A percentile compares a stretch with the other conserved stretches of the same genome.
Evolutionary conservation across 2,329 filamentous ascomycete species (phyloP).

Genomic region (Chrysoporthe cubensis): DNA sequence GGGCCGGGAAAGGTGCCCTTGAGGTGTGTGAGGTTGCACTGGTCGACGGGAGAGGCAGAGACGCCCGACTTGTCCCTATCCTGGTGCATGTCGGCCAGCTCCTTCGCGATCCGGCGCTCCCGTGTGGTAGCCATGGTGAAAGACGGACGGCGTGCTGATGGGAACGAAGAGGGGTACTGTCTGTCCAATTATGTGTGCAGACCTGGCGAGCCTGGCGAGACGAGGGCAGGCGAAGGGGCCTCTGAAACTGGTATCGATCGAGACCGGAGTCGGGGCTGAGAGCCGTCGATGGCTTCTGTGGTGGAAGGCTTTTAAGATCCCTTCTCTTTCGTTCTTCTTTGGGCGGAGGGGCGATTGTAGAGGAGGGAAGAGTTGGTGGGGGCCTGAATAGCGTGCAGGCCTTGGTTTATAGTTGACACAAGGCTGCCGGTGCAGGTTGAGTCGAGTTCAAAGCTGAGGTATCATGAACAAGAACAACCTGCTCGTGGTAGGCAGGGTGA

Average conservation of each 20-base stretch:
- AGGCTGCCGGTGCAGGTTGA: background rate
- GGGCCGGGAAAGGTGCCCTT: constrained; percentile 83
- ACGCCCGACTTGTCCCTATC: constrained; percentile 79
- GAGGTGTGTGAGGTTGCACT: constrained; percentile 78
- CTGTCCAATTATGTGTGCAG: background rate
- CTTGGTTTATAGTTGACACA: background rate
- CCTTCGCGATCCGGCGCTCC: constrained; percentile 70
- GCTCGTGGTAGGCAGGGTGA: background rate
- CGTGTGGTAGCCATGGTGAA: constrained; percentile 53
- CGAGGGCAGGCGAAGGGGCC: background rate
- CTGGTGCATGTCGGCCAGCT: constrained; percentile 73
- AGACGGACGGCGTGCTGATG: background rate
- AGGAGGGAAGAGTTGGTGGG: background rate
- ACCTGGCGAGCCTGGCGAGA: no score
- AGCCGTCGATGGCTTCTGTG: no score
- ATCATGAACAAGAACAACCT: background rate
- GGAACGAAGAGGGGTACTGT: background rate
- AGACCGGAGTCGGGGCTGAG: no score
- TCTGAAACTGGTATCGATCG: background rate
- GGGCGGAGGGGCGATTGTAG: no score
- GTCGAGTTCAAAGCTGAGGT: background rate
- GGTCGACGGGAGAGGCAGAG: constrained; percentile 65
- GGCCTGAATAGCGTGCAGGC: background rate
- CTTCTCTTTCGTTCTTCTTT: no score
- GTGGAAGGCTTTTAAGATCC: no score